Percentiles rank a stretch among this genome's conserved stretches.
Conservation (phyloP, 768 basidiomycete genomes). For the Cystobasidium tubakii region DNA sequence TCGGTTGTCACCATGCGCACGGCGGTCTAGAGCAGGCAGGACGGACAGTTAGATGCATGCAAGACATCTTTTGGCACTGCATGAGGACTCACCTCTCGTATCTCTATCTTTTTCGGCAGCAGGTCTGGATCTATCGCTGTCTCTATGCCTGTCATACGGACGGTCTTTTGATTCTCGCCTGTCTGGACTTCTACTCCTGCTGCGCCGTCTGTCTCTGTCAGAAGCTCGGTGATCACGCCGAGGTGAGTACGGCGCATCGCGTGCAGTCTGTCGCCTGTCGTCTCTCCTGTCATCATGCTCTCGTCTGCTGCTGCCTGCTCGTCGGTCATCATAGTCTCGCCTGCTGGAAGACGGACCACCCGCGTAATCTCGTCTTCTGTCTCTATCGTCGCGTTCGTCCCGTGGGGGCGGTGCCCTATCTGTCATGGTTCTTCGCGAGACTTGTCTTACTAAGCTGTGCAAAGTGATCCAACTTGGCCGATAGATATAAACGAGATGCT, state of each 20-base stretch:
- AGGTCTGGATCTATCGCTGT: not conserved
- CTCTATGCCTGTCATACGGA: slow-evolving; percentile 4
- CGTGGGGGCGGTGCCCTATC: not conserved
- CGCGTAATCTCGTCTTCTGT: not conserved
- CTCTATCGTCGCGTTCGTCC: not conserved
- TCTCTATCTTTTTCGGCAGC: not conserved
- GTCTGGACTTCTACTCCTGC: slow-evolving; percentile 6
- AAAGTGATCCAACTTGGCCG: no score
- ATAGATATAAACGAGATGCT: no score
- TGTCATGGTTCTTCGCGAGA: not conserved
- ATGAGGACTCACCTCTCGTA: not conserved
- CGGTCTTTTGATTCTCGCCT: slow-evolving; percentile 5
- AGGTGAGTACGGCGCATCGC: not conserved
- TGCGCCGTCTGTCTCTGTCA: not conserved
- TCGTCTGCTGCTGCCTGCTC: slow-evolving; percentile 13
- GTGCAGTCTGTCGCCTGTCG: not conserved
- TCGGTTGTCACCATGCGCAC: not conserved
- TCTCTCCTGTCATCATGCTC: slow-evolving; percentile 9
- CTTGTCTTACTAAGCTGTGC: not conserved
- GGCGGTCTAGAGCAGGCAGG: not conserved
- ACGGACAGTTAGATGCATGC: slow-evolving; percentile 3
- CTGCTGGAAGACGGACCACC: slow-evolving; percentile 1
- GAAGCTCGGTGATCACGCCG: not conserved
- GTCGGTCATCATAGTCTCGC: not conserved
- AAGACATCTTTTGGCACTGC: not conserved